phyloP scores from a whole-genome alignment of 2,329 filamentous ascomycete genomes.

The Fusarium sacchari region DNA sequence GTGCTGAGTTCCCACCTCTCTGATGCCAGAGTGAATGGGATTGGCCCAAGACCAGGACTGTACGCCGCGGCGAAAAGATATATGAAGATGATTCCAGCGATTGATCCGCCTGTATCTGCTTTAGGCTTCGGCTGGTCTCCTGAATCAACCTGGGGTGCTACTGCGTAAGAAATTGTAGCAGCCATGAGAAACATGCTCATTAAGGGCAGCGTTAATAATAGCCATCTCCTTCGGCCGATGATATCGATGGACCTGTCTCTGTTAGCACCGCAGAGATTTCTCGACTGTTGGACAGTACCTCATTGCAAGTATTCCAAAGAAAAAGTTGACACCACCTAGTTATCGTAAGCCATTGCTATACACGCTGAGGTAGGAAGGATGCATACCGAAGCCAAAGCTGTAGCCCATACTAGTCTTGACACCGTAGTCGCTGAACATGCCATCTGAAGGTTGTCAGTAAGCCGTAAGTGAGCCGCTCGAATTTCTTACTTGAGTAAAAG shows the following conservation, averaged over 20 bases:
- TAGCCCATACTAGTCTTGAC: slow-evolving; percentile 33
- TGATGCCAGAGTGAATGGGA: slow-evolving; percentile 61
- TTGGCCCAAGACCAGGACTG: slow-evolving; percentile 55
- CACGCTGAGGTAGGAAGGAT: fast-evolving
- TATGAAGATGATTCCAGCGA: slow-evolving; percentile 28
- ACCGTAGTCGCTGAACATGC: slow-evolving; percentile 28
- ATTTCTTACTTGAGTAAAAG: slow-evolving; percentile 54
- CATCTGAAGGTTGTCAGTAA: slow-evolving; percentile 14
- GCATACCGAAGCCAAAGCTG: slow-evolving; percentile 45
- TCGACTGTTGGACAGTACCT: neutral
- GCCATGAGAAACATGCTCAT: slow-evolving; percentile 47
- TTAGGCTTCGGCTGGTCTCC: neutral
- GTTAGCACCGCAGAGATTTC: neutral
- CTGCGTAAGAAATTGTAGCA: slow-evolving; percentile 16
- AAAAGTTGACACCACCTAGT: slow-evolving; percentile 50
- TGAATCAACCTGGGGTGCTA: slow-evolving; percentile 16
- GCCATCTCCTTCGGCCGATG: slow-evolving; percentile 55
- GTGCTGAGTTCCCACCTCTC: slow-evolving; percentile 42
- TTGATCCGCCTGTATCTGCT: neutral
- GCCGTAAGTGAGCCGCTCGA: fast-evolving
- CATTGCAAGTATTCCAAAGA: slow-evolving; percentile 52
- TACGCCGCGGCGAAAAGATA: slow-evolving; percentile 53
- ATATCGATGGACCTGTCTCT: slow-evolving; percentile 45
- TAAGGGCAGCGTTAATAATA: slow-evolving; percentile 54
- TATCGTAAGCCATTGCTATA: neutral